These are phyloP conservation scores for Saraca asoca DNA, from an alignment of 331 rosid species.

Conservation along the genomic window DNA sequence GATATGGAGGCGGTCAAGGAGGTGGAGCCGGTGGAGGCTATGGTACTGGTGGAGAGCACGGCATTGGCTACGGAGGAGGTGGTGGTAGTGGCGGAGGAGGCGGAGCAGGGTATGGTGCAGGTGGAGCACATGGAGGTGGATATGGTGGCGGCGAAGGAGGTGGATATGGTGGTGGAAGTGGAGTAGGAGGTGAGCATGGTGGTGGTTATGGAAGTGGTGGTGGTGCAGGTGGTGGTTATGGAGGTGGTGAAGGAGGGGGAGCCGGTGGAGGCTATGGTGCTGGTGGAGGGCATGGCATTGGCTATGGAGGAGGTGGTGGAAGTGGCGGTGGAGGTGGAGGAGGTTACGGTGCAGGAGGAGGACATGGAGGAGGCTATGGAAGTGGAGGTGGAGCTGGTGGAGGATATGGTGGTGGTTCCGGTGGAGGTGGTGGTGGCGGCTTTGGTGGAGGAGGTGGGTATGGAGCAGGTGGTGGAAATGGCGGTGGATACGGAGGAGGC, in stretches of 20 bases:
- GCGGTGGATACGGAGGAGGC: constrained; percentile 51
- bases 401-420: constrained; percentile 49
- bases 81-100: constrained; percentile 55
- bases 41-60: constrained; percentile 45
- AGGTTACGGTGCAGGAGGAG: constrained; percentile 43
- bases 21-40: constrained; percentile 48
- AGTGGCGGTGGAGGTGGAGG: constrained; percentile 1
- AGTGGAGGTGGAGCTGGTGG: constrained; percentile 38
- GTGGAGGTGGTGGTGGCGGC: constrained; percentile 40
- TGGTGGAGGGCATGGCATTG: constrained; percentile 15
- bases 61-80: constrained; percentile 37
- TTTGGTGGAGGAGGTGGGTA: constrained; percentile 30
- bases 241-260: constrained; percentile 19
- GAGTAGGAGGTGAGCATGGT: constrained; percentile 37
- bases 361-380: no score
- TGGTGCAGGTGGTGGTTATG: constrained; percentile 30
- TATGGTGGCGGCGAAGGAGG: constrained; percentile 43
- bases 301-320: constrained; percentile 25
- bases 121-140: constrained; percentile 43
- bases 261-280: constrained; percentile 22
- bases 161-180: constrained; percentile 35
- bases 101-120: constrained; percentile 30
- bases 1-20: constrained; percentile 43
- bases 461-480: constrained; percentile 42
- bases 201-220: constrained; percentile 31